Conservation (phyloP, 768 basidiomycete species). For the Kwoniella botswanensis region DNA sequence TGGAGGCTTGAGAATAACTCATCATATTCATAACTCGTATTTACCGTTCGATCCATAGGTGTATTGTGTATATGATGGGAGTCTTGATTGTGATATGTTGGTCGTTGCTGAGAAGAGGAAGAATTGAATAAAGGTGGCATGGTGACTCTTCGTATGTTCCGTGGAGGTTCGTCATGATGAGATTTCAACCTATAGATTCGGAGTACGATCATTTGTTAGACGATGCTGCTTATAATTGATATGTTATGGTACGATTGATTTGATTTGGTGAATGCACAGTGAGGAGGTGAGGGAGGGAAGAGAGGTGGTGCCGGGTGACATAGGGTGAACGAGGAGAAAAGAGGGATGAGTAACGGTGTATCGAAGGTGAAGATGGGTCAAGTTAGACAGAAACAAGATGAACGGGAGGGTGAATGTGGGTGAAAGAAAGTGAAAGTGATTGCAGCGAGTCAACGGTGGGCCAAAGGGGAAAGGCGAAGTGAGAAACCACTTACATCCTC, state of each 20-base stretch:
- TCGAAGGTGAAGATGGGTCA: too few species aligned
- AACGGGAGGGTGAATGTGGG: too few species aligned
- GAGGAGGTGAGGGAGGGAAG: too few species aligned
- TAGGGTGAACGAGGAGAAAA: too few species aligned
- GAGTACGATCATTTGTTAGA: neutral
- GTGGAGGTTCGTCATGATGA: neutral
- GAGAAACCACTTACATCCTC: slow-evolving; percentile 6
- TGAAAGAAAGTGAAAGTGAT: too few species aligned
- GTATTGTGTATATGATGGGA: neutral
- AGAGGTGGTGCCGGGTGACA: too few species aligned
- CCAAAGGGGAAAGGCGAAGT: too few species aligned
- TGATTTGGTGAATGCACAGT: too few species aligned
- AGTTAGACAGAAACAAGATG: too few species aligned
- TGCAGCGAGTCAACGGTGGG: neutral
- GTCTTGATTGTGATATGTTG: neutral
- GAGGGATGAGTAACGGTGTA: too few species aligned
- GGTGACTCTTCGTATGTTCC: slow-evolving; percentile 7
- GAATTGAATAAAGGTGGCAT: slow-evolving; percentile 9
- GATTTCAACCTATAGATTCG: too few species aligned
- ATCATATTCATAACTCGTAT: slow-evolving; percentile 8
- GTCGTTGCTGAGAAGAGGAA: neutral
- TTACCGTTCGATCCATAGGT: neutral
- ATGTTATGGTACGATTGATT: too few species aligned
- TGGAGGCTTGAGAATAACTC: neutral
- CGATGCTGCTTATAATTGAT: neutral